These are phyloP conservation scores for Phylloporus sp. DNA, from an alignment of 768 basidiomycete genomes.

Conservation along the genomic window DNA sequence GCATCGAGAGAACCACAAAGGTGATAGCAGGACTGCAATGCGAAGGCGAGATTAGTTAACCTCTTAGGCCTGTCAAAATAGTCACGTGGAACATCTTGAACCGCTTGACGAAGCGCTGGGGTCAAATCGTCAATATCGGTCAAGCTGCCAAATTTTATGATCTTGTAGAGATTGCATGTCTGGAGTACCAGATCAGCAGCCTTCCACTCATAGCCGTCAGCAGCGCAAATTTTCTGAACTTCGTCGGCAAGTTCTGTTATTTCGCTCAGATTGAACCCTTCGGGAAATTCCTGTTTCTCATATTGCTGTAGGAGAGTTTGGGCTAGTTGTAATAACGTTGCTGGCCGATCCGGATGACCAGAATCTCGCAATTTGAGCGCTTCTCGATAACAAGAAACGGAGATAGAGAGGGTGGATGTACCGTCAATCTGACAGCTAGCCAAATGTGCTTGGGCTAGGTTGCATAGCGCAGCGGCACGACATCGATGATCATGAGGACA, in stretches of 20 bases:
- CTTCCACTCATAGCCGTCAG: neutral
- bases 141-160: neutral
- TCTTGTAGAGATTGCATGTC: neutral
- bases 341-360: conserved; percentile 6
- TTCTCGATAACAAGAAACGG: conserved; percentile 3
- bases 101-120: neutral
- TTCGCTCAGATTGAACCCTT: neutral
- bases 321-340: conserved; percentile 2
- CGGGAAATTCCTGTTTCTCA: neutral
- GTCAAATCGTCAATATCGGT: neutral
- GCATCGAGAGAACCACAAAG: neutral
- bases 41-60: conserved; percentile 14
- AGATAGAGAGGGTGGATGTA: neutral
- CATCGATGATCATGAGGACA: neutral
- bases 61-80: conserved; percentile 4
- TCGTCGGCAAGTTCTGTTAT: neutral
- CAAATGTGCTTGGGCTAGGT: conserved; percentile 4
- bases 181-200: conserved; percentile 1
- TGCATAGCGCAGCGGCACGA: conserved; percentile 5
- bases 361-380: conserved; percentile 8
- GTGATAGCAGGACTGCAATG: conserved; percentile 5
- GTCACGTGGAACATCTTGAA: neutral
- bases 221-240: neutral
- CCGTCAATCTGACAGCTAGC: neutral
- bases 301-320: neutral